Base-by-base conservation (phyloP, 2,329 filamentous ascomycete species). In the Anthostomella pinea region DNA sequence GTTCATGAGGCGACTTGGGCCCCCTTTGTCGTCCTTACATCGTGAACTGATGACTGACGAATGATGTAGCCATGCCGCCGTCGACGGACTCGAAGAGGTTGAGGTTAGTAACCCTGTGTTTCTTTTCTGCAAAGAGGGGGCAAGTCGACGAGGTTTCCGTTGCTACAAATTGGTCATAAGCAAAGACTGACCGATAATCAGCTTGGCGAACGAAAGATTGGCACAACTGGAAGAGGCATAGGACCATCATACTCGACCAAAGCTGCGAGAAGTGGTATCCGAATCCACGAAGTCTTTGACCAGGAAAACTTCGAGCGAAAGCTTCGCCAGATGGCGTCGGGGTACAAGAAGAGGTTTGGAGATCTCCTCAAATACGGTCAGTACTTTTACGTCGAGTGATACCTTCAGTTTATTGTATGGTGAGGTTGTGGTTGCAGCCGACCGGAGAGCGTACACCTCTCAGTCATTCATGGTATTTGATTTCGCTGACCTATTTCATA, bases 231-330 rank as follows among this genome's bases (percentile, higher is more conserved):
- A 24, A 13, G 41, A 61, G 64, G 64, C 35, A 70, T 72, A 45
- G 63, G 62, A 13, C 63, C 59, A 13, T 54, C 54, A 22, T 66
- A 65, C 43, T 51, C 76, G 64, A 73, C 71, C 42, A 83, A 83
- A 60, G 77, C 77, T 46, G 66, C 78, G 24, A 70, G 85, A 51
- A 84, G 70, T 49, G 85, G 84, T 30, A 71, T 90, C 41, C 73
- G 73, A 49, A 67, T 86, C 35, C 69, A 70, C 41, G 83, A 88
- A 38, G 69, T 88, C 45, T 87, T 87, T 57, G 68, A 85, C 56
- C 72, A 78, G 57, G 67, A 74, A 25, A 57, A 72, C 6, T 87
- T 89, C 49, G 83, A 87, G 63, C 56, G 62, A 25, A 85, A 84
- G 60, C 64, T 89, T 27, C 71, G 81, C 25, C 64, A 68, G 16